These are phyloP conservation scores for Triangularia verruculosa DNA, from an alignment of 2,329 filamentous ascomycete species.

Conservation along the genomic window DNA sequence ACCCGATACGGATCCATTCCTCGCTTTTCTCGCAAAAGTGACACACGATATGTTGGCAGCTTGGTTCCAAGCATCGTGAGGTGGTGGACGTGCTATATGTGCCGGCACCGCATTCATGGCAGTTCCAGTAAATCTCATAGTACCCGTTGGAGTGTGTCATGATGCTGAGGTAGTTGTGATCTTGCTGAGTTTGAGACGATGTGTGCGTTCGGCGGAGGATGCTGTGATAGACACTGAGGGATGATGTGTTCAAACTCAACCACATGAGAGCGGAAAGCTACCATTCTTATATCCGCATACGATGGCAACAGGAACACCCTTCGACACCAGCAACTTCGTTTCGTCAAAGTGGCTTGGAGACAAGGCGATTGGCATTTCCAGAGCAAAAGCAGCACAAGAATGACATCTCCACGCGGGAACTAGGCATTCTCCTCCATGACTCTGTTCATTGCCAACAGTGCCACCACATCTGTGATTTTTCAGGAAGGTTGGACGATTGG, in stretches of 20 bases:
- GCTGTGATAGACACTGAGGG: neutral
- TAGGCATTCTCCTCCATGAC: neutral
- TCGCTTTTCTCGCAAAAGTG: too few species aligned
- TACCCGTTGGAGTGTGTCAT: neutral
- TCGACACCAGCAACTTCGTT: neutral
- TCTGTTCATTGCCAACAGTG: slow-evolving; percentile 1
- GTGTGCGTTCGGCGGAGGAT: neutral
- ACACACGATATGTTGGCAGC: neutral
- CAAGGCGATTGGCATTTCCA: neutral
- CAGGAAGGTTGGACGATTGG: neutral
- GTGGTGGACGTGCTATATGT: neutral
- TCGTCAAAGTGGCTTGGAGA: neutral
- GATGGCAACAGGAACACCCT: neutral
- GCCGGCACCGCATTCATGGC: neutral
- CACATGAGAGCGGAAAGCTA: neutral
- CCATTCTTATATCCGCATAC: neutral
- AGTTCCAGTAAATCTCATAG: neutral
- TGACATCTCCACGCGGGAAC: neutral
- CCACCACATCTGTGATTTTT: neutral
- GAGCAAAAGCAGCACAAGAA: neutral
- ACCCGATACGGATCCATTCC: neutral
- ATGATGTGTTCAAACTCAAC: neutral
- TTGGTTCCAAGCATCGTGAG: neutral
- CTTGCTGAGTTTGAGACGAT: neutral
- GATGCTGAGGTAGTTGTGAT: neutral